Evolutionary conservation across 176 grass and related monocot genomes (phyloP), one percentile per base, ranked within the genome.

Genomic region (Echinochloa phyllopogon): DNA sequence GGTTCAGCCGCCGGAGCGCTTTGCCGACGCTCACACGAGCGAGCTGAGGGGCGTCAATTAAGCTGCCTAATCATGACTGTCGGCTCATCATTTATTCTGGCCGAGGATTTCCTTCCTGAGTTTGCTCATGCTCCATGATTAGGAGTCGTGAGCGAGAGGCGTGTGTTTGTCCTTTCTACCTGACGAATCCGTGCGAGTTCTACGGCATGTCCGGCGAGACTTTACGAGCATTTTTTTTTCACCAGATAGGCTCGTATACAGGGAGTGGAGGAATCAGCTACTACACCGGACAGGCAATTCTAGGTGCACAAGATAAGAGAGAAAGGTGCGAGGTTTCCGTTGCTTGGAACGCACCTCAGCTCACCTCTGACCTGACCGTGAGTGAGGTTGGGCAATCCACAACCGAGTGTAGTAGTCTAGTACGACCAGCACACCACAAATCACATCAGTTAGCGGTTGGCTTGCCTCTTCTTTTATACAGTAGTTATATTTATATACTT

Each of bases 301-400:
- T 53, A 75, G 43, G 69, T 50, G 49, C 76, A 51, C n/a, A 79
- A 74, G 21, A 62, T 44, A 4, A 49, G 7, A 20, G 39, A 6
- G 52, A 57, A 18, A 18, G 70, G 77, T 24, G 83, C 3, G 64
- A 76, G 9, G 72, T 89, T 43, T 81, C 70, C 5, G 45, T 86
- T 63, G 83, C 88, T 86, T 89, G 42, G 41, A 74, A 69, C 58
- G 42, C 61, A 81, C 76, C 57, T 65, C 23, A 39, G 2, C 29
- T 33, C 29, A 33, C 29, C 29, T 55, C 29, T 55, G 47, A 29
- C 21, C 21, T 39, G 40, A 69, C n/a, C 2, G n/a, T 60, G 40
- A 58, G 56, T n/a, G 39, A 55, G 75, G 79, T 76, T 78, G 80
- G 69, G 87, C 74, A 72, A 58, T 52, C 58, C 65, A 49, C 81